Base-by-base conservation (phyloP, 306 rosid species). In the Bauhinia variegata region DNA sequence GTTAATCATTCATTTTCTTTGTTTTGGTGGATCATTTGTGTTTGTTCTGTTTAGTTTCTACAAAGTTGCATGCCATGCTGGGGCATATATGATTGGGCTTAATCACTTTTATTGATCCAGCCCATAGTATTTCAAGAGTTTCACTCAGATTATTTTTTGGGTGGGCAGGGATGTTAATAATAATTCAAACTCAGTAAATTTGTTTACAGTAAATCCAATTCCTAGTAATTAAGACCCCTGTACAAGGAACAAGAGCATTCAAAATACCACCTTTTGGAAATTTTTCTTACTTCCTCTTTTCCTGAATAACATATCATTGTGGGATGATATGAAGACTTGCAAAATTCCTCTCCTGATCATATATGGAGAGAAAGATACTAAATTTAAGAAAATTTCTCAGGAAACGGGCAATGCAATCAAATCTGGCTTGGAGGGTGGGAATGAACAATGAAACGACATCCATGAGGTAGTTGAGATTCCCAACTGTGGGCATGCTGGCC, bases 311-410 rank as follows among this genome's bases (percentile, higher is more conserved):
- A 93, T 96, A 65, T 75, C 96, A 10, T 70, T 93, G 81, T 93
- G 96, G 98, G 93, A 87, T 33, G 96, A 89, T 65, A 76, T 89
- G 75, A 84, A 76, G 79, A 71, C 46, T 61, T 84, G 89, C 78
- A 72, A 54, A 78, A 61, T 83, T 42, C 92, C 98, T 15, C 96
- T 93, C 76, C 60, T 91, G 63, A 67, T 87, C 58, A 64, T 93
- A 75, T 83, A 82, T 11, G 98, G 98, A 71, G 96, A 87, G 70
- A 86, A 70, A 59, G 98, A 93, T 71, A 42, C 62, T 7, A 93
- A 89, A 77, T 93, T 89, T 76, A 84, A 82, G 82, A 76, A 63
- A 78, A 83, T 93, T 58, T 80, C 96, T 36, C 75, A 76, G 43
- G 68, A 76, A 74, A 89, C 88, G 88, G 79, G 80, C 62, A 56